A percentile compares a stretch with the other conserved stretches of the same genome.
Evolutionary conservation across 352 stramenopile genomes (phyloP).

Genomic region (Phytopythium vexans): DNA sequence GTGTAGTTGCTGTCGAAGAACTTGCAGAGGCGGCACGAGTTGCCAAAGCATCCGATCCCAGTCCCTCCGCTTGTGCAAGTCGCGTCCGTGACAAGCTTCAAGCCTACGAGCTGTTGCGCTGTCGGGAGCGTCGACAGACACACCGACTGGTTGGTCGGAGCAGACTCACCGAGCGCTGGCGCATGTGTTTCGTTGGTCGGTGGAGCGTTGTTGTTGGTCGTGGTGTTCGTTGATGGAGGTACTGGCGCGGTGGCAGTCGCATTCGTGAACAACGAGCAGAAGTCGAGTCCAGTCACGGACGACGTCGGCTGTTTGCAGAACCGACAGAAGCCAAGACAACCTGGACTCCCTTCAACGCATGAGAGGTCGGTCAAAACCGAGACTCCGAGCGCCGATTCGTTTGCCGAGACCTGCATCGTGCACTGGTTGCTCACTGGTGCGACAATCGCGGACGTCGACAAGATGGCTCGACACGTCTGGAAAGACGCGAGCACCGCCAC

Average conservation of each 20-base stretch:
- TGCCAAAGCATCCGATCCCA: conserved; percentile 5
- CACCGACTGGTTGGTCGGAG: background rate
- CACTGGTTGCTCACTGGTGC: background rate
- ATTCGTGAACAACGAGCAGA: background rate
- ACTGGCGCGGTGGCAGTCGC: background rate
- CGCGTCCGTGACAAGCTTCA: conserved; percentile 8
- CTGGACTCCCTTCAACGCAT: conserved; percentile 1
- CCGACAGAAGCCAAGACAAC: conserved; percentile 6
- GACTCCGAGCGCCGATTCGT: background rate
- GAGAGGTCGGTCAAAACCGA: background rate
- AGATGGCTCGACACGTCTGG: background rate
- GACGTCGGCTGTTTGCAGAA: conserved; percentile 7
- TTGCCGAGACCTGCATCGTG: background rate
- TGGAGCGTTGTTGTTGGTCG: background rate
- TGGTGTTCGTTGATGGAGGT: background rate
- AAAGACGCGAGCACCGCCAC: background rate
- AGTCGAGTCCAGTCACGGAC: conserved; percentile 4
- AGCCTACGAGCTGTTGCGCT: conserved; percentile 2
- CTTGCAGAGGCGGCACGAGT: conserved; percentile 20
- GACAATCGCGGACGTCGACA: too few species aligned
- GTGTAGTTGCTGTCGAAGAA: conserved; percentile 8
- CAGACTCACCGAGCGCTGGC: background rate
- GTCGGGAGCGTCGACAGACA: background rate
- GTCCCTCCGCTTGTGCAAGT: conserved; percentile 6
- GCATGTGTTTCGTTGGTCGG: background rate